Conservation (phyloP, 2,329 filamentous ascomycete genomes). For the Claviceps spartinae region DNA sequence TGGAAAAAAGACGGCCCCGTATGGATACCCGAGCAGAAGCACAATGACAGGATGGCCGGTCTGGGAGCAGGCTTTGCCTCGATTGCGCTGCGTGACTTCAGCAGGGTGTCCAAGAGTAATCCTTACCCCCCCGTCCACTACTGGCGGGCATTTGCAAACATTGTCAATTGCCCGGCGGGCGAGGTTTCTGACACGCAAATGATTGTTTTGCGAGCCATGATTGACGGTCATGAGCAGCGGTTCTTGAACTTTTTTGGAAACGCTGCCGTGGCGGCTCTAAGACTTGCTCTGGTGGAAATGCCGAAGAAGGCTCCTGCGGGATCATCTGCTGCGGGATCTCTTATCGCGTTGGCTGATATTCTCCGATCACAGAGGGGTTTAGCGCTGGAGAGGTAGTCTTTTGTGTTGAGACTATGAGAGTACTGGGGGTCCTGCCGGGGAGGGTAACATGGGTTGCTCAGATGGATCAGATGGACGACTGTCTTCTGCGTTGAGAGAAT, state of each 20-base stretch:
- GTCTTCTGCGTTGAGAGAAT: too few species aligned
- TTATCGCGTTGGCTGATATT: slow-evolving; percentile 40
- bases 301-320: slow-evolving; percentile 40
- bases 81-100: slow-evolving; percentile 71
- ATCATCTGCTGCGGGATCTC: slow-evolving; percentile 34
- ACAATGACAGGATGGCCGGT: slow-evolving; percentile 72
- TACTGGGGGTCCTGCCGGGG: too few species aligned
- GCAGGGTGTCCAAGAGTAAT: slow-evolving; percentile 51
- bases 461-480: too few species aligned
- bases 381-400: slow-evolving; percentile 18
- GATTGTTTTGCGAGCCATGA: slow-evolving; percentile 56
- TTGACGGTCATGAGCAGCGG: slow-evolving; percentile 57
- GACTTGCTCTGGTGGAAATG: slow-evolving; percentile 60
- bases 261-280: slow-evolving; percentile 56
- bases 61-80: slow-evolving; percentile 75
- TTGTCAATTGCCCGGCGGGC: slow-evolving; percentile 58
- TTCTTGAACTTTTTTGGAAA: slow-evolving; percentile 74
- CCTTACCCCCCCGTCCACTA: slow-evolving; percentile 69
- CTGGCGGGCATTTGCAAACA: slow-evolving; percentile 64
- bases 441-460: too few species aligned
- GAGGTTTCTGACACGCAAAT: slow-evolving; percentile 63
- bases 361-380: slow-evolving; percentile 38
- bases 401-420: too few species aligned
- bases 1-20: slow-evolving; percentile 52
- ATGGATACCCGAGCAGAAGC: slow-evolving; percentile 56